Evolutionary conservation across 2,329 filamentous ascomycete genomes (phyloP), one percentile per base, ranked within the genome.

Genomic region (Claviceps paspali): DNA sequence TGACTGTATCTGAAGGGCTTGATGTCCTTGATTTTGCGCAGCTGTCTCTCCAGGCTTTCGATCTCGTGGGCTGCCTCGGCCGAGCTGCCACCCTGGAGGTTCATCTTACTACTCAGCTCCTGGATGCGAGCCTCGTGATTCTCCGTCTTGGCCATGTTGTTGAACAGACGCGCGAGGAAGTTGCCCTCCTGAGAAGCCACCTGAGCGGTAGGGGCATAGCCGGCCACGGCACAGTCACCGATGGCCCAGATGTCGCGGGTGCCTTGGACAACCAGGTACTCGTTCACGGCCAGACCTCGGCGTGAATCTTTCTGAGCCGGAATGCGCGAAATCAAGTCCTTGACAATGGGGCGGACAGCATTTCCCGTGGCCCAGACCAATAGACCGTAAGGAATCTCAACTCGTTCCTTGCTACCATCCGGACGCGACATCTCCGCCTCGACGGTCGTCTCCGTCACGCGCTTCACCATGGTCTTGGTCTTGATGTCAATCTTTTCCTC

Each of bases 391-490:
- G 91, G 88, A 48, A 96, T 86, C 38, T 71, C 70, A 54, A 94
- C 74, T 27, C 76, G 62, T 48, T 79, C 69, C 69, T 94, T 95
- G 64, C 76, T 74, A 56, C 91, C 91, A 49, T 93, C 83, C 14
- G 87, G 79, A 36, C 76, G 73, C 38, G 76, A 79, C 35, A 77
- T 75, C 60, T 94, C 84, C 46, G 88, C 91, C 66, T 96, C 85
- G 53, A 98, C 88, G 55, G 76, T 79, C 63, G 82, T 92, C 52
- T 91, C 80, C 23, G 85, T 93, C 42, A 98, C 91, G 44, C 82
- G 87, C 73, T 96, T 96, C 59, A 98, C 91, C 79, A 94, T 92
- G 47, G 91, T 96, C 76, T 96, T 96, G 51, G 91, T 93, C 62
- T 84, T 82, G 64, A 98, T 94, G 50, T 84, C 79, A 56, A 98